Conservation (phyloP, 257 asterid genomes). For the Penstemon barbatus region DNA sequence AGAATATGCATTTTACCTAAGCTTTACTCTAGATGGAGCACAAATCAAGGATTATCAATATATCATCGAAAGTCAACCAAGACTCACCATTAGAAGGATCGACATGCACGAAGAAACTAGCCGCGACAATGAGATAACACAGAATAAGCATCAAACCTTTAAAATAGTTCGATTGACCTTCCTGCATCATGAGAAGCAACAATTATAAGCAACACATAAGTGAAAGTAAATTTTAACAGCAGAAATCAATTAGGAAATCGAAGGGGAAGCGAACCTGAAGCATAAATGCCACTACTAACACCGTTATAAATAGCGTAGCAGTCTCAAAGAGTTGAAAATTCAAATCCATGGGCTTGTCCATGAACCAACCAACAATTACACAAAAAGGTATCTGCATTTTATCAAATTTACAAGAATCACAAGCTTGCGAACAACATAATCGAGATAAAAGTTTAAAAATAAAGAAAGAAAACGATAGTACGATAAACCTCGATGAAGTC, state of each 20-base stretch:
- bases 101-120: constrained; percentile 86
- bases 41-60: constrained; percentile 13
- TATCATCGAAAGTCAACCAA: constrained; percentile 10
- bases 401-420: constrained; percentile 23
- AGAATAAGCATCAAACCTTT: constrained; percentile 89
- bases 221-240: no score
- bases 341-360: constrained; percentile 97
- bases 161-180: constrained; percentile 91
- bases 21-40: not conserved
- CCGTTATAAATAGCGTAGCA: constrained; percentile 91
- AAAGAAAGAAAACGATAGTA: constrained; percentile 2
- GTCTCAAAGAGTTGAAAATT: constrained; percentile 98
- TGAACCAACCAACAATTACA: constrained; percentile 92
- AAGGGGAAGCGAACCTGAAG: constrained; percentile 65
- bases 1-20: not conserved
- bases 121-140: constrained; percentile 85
- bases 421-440: not conserved
- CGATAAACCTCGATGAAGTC: constrained; percentile 11
- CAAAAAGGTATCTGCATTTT: constrained; percentile 92
- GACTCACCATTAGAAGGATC: constrained; percentile 75
- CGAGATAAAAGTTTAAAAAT: not conserved
- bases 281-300: constrained; percentile 98
- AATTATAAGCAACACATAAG: not conserved
- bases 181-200: constrained; percentile 47
- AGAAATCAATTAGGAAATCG: not conserved